Percentiles rank a stretch among this genome's conserved stretches.
Conservation (phyloP, 176 grass and related monocot genomes). For the Zoysia pacifica region DNA sequence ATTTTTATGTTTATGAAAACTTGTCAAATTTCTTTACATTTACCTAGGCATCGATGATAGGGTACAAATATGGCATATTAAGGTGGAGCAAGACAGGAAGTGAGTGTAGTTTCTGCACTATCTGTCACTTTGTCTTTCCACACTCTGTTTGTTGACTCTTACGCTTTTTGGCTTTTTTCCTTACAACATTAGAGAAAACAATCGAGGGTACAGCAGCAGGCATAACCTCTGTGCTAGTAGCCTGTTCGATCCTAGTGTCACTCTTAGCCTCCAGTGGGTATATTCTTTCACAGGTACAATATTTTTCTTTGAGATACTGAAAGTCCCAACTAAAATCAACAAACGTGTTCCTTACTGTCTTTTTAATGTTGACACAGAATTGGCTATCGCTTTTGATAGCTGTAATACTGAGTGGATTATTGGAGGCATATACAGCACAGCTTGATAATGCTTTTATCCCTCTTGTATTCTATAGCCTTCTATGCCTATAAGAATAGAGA, state of each 20-base stretch:
- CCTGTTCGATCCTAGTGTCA: conserved; percentile 77
- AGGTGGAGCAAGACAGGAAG: conserved; percentile 99
- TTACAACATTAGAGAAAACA: conserved; percentile 74
- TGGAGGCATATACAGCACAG: conserved; percentile 89
- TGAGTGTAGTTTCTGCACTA: conserved; percentile 41
- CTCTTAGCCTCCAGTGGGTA: conserved; percentile 83
- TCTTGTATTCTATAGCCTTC: conserved; percentile 85
- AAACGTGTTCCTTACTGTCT: conserved; percentile 1
- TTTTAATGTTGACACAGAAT: conserved; percentile 61
- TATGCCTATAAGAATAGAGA: conserved; percentile 61
- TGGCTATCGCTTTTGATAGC: conserved; percentile 82
- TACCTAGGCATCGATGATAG: conserved; percentile 89
- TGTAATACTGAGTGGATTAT: conserved; percentile 70
- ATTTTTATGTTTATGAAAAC: neutral
- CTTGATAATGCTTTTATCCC: conserved; percentile 98
- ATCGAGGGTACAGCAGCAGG: conserved; percentile 94
- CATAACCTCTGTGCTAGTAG: conserved; percentile 81
- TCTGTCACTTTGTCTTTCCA: neutral
- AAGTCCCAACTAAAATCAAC: neutral
- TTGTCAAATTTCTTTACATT: conserved; percentile 28
- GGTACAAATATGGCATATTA: conserved; percentile 85
- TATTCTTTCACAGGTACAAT: conserved; percentile 85
- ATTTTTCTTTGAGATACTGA: neutral
- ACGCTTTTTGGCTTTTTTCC: neutral
- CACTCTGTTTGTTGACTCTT: conserved; percentile 24